These are phyloP conservation scores for Starmerella asiatica DNA, from an alignment of 805 yeast species.

Conservation along the genomic window DNA sequence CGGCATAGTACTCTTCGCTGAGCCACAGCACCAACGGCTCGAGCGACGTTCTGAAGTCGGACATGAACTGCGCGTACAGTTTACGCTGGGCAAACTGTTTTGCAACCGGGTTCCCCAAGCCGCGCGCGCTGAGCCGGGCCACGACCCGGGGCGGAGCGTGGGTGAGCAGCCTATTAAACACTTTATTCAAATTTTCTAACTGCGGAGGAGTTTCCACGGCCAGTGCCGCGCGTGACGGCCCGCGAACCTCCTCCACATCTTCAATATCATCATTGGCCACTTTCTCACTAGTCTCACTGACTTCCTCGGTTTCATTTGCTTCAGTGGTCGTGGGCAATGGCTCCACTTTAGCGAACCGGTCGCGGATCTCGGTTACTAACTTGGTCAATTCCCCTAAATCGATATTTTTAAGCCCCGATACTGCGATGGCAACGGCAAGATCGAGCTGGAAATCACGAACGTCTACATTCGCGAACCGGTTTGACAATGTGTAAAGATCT, in stretches of 20 bases:
- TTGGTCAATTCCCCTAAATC: slow-evolving; percentile 41
- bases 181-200: slow-evolving; percentile 4
- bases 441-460: slow-evolving; percentile 53
- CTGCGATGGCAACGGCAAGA: slow-evolving; percentile 49
- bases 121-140: slow-evolving; percentile 39
- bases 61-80: slow-evolving; percentile 57
- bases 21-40: slow-evolving; percentile 82
- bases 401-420: slow-evolving; percentile 48
- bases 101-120: slow-evolving; percentile 31
- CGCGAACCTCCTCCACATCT: not conserved
- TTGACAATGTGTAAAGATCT: slow-evolving; percentile 45
- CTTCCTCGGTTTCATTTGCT: not conserved
- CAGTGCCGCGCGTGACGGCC: slow-evolving; percentile 15
- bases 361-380: slow-evolving; percentile 55
- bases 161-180: slow-evolving; percentile 12
- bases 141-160: slow-evolving; percentile 15
- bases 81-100: slow-evolving; percentile 51
- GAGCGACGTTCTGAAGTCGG: slow-evolving; percentile 55
- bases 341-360: slow-evolving; percentile 33
- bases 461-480: slow-evolving; percentile 30
- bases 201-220: slow-evolving; percentile 14
- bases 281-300: not conserved
- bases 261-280: not conserved
- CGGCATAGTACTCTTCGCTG: slow-evolving; percentile 85
- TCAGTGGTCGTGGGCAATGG: slow-evolving; percentile 22